Percentiles rank a stretch among this genome's conserved stretches.
Evolutionary conservation across 2,329 filamentous ascomycete species (phyloP).

Genomic region (Phaeosphaeria sp.): DNA sequence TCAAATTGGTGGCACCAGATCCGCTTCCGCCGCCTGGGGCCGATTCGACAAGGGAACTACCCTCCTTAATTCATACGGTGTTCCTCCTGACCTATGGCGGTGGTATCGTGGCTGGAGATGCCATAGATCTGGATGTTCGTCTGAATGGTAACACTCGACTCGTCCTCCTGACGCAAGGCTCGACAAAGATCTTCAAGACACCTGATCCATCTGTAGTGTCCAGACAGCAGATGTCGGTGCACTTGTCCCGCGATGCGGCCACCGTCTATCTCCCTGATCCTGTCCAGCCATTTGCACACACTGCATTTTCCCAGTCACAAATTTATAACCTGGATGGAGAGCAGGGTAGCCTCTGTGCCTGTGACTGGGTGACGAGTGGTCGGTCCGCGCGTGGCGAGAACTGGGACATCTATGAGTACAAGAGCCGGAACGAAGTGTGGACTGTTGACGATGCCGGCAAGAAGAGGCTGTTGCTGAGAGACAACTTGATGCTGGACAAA

Average conservation of each 20-base stretch:
- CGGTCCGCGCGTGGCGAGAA: conserved; percentile 84
- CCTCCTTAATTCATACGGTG: conserved; percentile 71
- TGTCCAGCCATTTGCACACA: conserved; percentile 86
- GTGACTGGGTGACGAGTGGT: conserved; percentile 95
- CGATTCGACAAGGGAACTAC: conserved; percentile 25
- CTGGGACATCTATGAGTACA: conserved; percentile 84
- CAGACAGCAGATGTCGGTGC: conserved; percentile 58
- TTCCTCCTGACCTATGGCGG: conserved; percentile 95
- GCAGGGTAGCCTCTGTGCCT: conserved; percentile 70
- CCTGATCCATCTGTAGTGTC: conserved; percentile 56
- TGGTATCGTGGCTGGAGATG: conserved; percentile 87
- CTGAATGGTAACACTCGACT: conserved; percentile 72
- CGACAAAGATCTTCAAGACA: conserved; percentile 95
- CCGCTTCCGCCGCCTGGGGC: conserved; percentile 64
- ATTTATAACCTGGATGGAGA: conserved; percentile 68
- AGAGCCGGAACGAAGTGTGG: conserved; percentile 90
- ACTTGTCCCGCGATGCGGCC: conserved; percentile 57
- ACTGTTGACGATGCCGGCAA: conserved; percentile 47
- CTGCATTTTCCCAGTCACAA: conserved; percentile 84
- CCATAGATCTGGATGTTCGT: conserved; percentile 74
- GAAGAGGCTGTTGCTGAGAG: conserved; percentile 76
- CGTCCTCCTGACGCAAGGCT: conserved; percentile 69
- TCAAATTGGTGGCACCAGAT: conserved; percentile 88
- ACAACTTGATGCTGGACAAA: conserved; percentile 77
- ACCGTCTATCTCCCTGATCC: conserved; percentile 82